Evolutionary conservation across 768 basidiomycete species (phyloP), one percentile per base, ranked within the genome.

Genomic region (Gloeophyllum trabeum): DNA sequence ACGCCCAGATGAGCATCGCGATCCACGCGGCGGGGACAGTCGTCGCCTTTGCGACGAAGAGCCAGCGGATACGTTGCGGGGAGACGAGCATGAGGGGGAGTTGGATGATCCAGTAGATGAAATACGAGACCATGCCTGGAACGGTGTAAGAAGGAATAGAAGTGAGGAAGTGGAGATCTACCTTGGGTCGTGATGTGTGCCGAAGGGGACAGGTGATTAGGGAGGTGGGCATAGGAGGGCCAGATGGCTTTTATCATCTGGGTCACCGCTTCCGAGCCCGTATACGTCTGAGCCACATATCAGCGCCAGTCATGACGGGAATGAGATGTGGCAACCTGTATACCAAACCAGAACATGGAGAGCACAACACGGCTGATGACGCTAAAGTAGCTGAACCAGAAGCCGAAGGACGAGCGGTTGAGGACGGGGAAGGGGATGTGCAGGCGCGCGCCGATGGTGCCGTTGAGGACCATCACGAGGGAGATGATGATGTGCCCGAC

Each of bases 351-450:
- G 57, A 89, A 84, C 70, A 88, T 74, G 26, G 82, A 69, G 19
- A 91, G 71, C 16, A 87, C 61, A 35, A 79, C 71, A 18, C 87
- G 75, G 49, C 82, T 86, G 44, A 90, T 56, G 36, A 92, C 82
- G 44, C 75, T 78, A 58, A 90, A 90, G 61, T 88, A 91, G 54
- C 85, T 84, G 51, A 91, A 73, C 77, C 83, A 91, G 63, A 89
- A 91, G 2, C 90, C 89, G 50, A 91, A 86, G 0, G 83, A 88
- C 2, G 88, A 87, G 13, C 89, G 70, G 50, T 81, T 86, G n/a
- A 89, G 65, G 39, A 91, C 71, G 1, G 76, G 71, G 55, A 89
- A 89, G 0, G 82, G 75, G 20, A 90, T 63, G 49, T 86, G 85
- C 35, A 87, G 69, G 16, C 81, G 73, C 20, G 87, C 81, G 20